Percentiles rank a stretch among this genome's conserved stretches.
Conservation (phyloP, 1,284 basidiomycete genomes). For the Cerioporus squamosus region DNA sequence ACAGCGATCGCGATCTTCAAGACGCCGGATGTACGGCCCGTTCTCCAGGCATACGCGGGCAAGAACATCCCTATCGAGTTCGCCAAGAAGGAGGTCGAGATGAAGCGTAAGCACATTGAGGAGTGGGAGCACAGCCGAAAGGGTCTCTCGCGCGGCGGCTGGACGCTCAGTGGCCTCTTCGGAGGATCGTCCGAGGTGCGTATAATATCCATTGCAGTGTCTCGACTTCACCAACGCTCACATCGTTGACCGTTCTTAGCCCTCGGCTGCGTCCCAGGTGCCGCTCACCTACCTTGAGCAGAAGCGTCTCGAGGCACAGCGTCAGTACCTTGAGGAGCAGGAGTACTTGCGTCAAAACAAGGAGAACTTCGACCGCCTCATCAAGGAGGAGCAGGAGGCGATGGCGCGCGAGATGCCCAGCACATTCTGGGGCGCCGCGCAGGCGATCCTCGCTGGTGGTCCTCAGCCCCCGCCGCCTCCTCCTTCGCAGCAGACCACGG, state of each 20-base stretch:
- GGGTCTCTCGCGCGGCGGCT: constrained; percentile 45
- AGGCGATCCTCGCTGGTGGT: constrained; percentile 20
- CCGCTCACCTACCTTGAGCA: constrained; percentile 90
- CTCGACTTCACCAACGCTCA: not conserved
- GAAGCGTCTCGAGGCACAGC: constrained; percentile 87
- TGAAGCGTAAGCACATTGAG: constrained; percentile 77
- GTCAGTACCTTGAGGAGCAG: constrained; percentile 85
- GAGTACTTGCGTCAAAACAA: constrained; percentile 86
- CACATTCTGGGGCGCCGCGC: constrained; percentile 35
- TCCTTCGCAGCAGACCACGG: not conserved
- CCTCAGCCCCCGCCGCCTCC: constrained; percentile 17
- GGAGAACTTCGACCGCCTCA: constrained; percentile 76
- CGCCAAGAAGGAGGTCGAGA: constrained; percentile 83
- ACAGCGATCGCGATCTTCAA: constrained; percentile 88
- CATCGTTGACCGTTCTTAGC: not conserved
- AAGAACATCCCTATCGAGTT: constrained; percentile 92
- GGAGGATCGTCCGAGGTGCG: constrained; percentile 41
- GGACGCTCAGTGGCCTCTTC: constrained; percentile 68
- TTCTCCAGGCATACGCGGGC: constrained; percentile 83
- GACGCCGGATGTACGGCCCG: constrained; percentile 84
- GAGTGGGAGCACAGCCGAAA: constrained; percentile 76
- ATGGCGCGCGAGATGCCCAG: constrained; percentile 66
- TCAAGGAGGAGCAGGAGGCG: constrained; percentile 84
- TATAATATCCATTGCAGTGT: constrained; percentile 11
- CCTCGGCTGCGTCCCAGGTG: constrained; percentile 41